Conservation (phyloP, 1,139 yeast species). For the Geotrichum macrosporum region DNA sequence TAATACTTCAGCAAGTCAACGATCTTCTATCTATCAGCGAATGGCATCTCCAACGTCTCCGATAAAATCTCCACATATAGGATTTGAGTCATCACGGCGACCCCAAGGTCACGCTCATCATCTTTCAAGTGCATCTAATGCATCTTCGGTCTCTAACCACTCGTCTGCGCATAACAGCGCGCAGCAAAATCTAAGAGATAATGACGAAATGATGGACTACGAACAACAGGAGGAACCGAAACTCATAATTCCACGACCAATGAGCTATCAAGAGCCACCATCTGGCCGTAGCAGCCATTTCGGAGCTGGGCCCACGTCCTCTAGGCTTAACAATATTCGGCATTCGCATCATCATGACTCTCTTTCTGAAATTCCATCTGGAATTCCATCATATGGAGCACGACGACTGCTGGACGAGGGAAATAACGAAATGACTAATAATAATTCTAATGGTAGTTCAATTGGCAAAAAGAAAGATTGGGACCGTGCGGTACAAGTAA, state of each 20-base stretch:
- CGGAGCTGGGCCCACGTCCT: slow-evolving; percentile 1
- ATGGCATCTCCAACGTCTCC: slow-evolving; percentile 4
- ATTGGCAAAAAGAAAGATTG: slow-evolving; percentile 44
- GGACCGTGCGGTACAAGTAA: slow-evolving; percentile 87
- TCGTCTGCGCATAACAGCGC: neutral
- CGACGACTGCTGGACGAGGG: slow-evolving; percentile 3
- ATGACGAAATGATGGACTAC: slow-evolving; percentile 8
- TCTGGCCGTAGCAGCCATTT: neutral
- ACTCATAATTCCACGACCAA: neutral
- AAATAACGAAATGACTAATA: neutral
- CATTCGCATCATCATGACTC: slow-evolving; percentile 7
- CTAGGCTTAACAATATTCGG: slow-evolving; percentile 4
- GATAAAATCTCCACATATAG: neutral
- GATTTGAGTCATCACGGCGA: slow-evolving; percentile 2
- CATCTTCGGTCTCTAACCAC: neutral
- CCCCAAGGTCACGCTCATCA: slow-evolving; percentile 1
- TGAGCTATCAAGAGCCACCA: slow-evolving; percentile 10
- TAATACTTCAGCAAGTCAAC: slow-evolving; percentile 1
- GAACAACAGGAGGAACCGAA: neutral
- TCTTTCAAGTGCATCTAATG: neutral
- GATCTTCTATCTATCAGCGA: slow-evolving; percentile 4
- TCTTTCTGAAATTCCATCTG: neutral
- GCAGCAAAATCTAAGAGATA: neutral
- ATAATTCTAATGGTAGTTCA: neutral
- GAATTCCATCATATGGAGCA: slow-evolving; percentile 7